These are phyloP conservation scores for Volvox africanus DNA, from an alignment of 139 green algal genomes.

Conservation along the genomic window DNA sequence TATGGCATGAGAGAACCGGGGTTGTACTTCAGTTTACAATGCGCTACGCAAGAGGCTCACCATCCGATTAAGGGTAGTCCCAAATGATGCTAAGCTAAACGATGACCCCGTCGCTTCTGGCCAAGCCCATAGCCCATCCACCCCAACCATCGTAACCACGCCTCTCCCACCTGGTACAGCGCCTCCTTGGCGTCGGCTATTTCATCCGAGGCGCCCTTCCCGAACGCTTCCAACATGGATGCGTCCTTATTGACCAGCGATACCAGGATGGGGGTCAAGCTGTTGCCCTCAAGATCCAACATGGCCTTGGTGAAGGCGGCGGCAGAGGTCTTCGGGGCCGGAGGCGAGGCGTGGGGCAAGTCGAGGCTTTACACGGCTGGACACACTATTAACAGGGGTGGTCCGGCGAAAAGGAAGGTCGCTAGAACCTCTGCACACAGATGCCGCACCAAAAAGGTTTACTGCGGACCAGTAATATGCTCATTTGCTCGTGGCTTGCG, in stretches of 20 bases:
- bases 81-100: too few species aligned
- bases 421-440: too few species aligned
- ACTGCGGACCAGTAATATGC: too few species aligned
- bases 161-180: constrained; percentile 72
- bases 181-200: constrained; percentile 83
- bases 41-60: too few species aligned
- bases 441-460: too few species aligned
- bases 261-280: constrained; percentile 88
- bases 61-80: too few species aligned
- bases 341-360: not conserved
- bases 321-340: constrained; percentile 71
- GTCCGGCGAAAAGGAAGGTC: not conserved
- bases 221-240: constrained; percentile 94
- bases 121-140: not conserved
- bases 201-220: constrained; percentile 88
- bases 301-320: constrained; percentile 92
- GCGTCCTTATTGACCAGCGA: constrained; percentile 93
- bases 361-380: too few species aligned
- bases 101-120: too few species aligned
- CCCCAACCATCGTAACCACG: not conserved
- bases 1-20: too few species aligned
- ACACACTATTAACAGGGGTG: not conserved
- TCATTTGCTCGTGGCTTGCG: not conserved
- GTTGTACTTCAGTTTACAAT: too few species aligned
- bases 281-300: constrained; percentile 94